A percentile compares a stretch with the other conserved stretches of the same genome.
Evolutionary conservation across 768 basidiomycete species (phyloP).

Genomic region (Auriscalpium orientale): DNA sequence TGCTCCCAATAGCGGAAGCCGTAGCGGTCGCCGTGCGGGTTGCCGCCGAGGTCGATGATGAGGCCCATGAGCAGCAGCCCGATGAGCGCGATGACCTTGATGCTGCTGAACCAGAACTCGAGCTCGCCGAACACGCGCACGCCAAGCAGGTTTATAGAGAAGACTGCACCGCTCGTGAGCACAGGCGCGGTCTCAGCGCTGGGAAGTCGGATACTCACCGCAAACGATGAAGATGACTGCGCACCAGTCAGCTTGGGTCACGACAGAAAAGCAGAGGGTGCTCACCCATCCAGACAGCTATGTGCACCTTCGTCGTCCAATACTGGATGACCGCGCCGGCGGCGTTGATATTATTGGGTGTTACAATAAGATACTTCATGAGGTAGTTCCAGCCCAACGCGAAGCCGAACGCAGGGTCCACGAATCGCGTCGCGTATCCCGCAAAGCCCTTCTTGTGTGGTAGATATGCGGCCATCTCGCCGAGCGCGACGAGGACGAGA

Average conservation of each 20-base stretch:
- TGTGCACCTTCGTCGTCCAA: slow-evolving; percentile 30
- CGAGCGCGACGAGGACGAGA: slow-evolving; percentile 47
- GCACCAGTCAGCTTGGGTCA: neutral
- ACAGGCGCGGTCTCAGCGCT: too few relatives aligned
- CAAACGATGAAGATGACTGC: slow-evolving; percentile 51
- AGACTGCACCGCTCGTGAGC: slow-evolving; percentile 27
- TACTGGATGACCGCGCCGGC: slow-evolving; percentile 37
- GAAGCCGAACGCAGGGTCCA: slow-evolving; percentile 63
- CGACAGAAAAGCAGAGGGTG: slow-evolving; percentile 3
- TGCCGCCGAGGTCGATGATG: slow-evolving; percentile 38
- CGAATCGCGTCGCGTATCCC: slow-evolving; percentile 57
- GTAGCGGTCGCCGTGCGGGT: slow-evolving; percentile 25
- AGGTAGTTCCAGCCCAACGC: slow-evolving; percentile 57
- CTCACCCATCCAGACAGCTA: slow-evolving; percentile 53
- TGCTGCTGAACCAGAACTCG: slow-evolving; percentile 67
- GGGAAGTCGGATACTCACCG: slow-evolving; percentile 28
- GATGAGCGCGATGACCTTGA: slow-evolving; percentile 51
- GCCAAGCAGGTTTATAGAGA: slow-evolving; percentile 50
- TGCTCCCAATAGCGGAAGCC: slow-evolving; percentile 36
- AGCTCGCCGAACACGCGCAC: slow-evolving; percentile 64
- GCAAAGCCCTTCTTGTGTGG: slow-evolving; percentile 53
- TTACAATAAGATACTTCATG: slow-evolving; percentile 46
- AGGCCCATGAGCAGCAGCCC: slow-evolving; percentile 39
- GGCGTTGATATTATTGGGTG: slow-evolving; percentile 60
- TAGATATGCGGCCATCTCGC: slow-evolving; percentile 32